Percentiles rank a stretch among this genome's conserved stretches.
These are phyloP conservation scores for Linaria vulgaris DNA, from an alignment of 257 asterid genomes.

Conservation along the genomic window DNA sequence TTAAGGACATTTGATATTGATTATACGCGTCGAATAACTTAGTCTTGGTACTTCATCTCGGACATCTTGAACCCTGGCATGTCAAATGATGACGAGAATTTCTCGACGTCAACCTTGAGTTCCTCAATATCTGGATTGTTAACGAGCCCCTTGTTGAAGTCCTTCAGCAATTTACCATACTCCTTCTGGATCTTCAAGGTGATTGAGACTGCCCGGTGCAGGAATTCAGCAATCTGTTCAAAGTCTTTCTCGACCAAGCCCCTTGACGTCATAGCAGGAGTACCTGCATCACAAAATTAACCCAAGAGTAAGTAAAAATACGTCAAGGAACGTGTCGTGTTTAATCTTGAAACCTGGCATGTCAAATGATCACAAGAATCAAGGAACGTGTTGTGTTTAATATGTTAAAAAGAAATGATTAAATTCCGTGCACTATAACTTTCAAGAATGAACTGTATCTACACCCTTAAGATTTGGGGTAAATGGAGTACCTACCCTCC, in stretches of 20 bases:
- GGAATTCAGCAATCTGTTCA: conserved; percentile 92
- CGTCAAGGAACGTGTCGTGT: neutral
- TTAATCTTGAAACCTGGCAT: too few relatives aligned
- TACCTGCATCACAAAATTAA: conserved; percentile 43
- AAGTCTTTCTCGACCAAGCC: conserved; percentile 95
- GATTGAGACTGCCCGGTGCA: conserved; percentile 76
- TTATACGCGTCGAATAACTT: conserved; percentile 20
- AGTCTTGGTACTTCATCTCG: conserved; percentile 88
- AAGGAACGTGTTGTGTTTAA: neutral
- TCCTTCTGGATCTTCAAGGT: conserved; percentile 89
- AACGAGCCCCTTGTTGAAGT: conserved; percentile 88
- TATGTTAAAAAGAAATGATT: neutral
- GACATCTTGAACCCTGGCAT: conserved; percentile 93
- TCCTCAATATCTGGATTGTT: conserved; percentile 86
- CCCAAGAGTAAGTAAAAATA: too few relatives aligned
- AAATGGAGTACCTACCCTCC: too few relatives aligned
- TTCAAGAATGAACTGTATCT: too few relatives aligned
- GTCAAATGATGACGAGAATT: conserved; percentile 74
- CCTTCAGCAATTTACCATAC: conserved; percentile 84
- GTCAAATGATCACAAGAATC: neutral
- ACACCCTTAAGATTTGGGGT: too few relatives aligned
- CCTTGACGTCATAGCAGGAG: conserved; percentile 98
- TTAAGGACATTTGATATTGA: conserved; percentile 1
- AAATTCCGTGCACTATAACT: neutral
- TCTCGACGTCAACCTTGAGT: conserved; percentile 90